Percentiles rank a stretch among this genome's conserved stretches.
phyloP scores from a whole-genome alignment of 169 alveolate species.

The Eimeria necatrix region DNA sequence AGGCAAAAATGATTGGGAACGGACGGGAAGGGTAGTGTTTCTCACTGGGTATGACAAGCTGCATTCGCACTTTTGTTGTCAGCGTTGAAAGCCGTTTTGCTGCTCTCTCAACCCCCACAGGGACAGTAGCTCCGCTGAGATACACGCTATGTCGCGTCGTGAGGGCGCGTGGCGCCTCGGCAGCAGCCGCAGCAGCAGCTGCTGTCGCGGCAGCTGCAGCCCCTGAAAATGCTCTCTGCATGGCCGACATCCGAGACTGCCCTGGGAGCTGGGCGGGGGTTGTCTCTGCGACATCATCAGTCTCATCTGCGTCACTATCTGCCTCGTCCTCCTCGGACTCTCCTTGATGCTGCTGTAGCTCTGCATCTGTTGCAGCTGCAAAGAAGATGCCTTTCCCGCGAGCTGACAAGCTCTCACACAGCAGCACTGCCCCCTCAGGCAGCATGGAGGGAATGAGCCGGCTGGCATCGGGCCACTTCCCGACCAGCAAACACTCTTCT shows the following conservation, averaged over 20 bases:
- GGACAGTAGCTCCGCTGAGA: background rate
- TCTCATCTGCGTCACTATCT: conserved; percentile 7
- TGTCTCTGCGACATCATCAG: conserved; percentile 9
- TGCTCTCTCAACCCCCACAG: background rate
- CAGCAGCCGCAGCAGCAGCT: conserved; percentile 52
- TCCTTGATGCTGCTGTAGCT: conserved; percentile 55
- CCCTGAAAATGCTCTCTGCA: conserved; percentile 51
- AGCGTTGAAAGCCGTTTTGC: background rate
- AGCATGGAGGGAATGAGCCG: conserved; percentile 60
- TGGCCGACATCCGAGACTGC: background rate
- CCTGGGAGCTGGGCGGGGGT: background rate
- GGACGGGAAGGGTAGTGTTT: background rate
- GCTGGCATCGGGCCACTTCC: conserved; percentile 38
- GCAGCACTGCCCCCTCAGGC: conserved; percentile 77
- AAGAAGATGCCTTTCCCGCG: conserved; percentile 73
- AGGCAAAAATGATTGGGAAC: background rate
- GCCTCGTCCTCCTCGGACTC: conserved; percentile 30
- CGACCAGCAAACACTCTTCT: conserved; percentile 10
- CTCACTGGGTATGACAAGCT: conserved; percentile 15
- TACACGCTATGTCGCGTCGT: background rate
- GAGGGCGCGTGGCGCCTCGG: conserved; percentile 53
- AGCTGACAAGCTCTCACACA: conserved; percentile 81
- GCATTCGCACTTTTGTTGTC: conserved; percentile 40
- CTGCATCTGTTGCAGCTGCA: conserved; percentile 55
- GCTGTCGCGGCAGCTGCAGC: conserved; percentile 67